Evolutionary conservation across 2,329 filamentous ascomycete genomes (phyloP), one percentile per base, ranked within the genome.

Genomic region (Colletotrichum lentis): DNA sequence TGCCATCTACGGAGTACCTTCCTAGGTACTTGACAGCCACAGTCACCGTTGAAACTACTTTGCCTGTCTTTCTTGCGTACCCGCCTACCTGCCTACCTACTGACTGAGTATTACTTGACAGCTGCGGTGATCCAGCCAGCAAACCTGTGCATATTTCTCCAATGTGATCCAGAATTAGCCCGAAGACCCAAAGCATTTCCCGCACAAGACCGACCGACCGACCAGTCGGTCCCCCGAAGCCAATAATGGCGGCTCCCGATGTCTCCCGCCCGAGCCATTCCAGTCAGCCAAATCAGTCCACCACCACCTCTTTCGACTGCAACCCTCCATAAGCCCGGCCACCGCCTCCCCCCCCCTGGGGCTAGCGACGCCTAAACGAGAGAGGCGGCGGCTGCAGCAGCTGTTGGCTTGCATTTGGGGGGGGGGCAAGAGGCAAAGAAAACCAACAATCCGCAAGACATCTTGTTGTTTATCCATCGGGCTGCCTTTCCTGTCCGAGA

Each of bases 281-380:
- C 43, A 47, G 27, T 47, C 52, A 63, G 49, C 37, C 52, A 39
- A 46, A 20, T 46, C 27, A n/a, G 27, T 50, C 41, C 43, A 35
- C 52, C 5, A 35, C 57, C 39, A 35, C 52, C 5, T 54, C 35
- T 20, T 22, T 39, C 56, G 44, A 54, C 37, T 68, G 54, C 61
- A 64, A 59, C 61, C 54, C 65, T 54, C 61, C 61, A 46, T 18
- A n/a, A 22, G 54, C 54, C 41, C 64, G 65, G 61, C 61, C 65
- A 68, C 61, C 47, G 61, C 65, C 54, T 68, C 24, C 24, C 24
- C 31, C 31, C 60, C 65, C 65, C 65, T 68, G 65, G 64, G 65
- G 65, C 65, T 68, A 68, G 61, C 62, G 61, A 67, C 60, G 60
- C 60, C 60, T 41, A 64, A 64, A 57, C 37, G 53, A 67, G 46